Conservation (phyloP, 2,329 filamentous ascomycete genomes). For the Aspergillus uvarum region DNA sequence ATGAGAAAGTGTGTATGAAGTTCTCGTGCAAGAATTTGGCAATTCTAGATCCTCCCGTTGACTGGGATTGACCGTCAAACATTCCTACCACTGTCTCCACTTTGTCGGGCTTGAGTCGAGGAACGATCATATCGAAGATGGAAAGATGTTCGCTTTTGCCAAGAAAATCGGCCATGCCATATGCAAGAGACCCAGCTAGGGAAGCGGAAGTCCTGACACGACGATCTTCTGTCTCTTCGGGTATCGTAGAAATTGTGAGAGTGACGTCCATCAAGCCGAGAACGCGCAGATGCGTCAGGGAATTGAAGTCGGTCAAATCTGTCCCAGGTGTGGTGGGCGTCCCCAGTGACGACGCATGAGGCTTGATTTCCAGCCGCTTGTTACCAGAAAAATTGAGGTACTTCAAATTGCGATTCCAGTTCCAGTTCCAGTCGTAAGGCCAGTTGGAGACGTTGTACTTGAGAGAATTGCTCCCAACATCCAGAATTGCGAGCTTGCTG, state of each 20-base stretch:
- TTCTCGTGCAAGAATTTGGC: slow-evolving; percentile 97
- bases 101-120: slow-evolving; percentile 84
- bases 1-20: slow-evolving; percentile 79
- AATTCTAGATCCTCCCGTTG: slow-evolving; percentile 88
- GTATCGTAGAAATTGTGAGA: slow-evolving; percentile 85
- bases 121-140: slow-evolving; percentile 92
- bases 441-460: slow-evolving; percentile 99
- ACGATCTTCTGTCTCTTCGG: slow-evolving; percentile 91
- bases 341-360: slow-evolving; percentile 58
- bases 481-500: slow-evolving; percentile 84
- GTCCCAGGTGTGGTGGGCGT: slow-evolving; percentile 55
- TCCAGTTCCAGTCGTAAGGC: slow-evolving; percentile 99
- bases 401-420: slow-evolving; percentile 90
- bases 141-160: slow-evolving; percentile 93
- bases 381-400: slow-evolving; percentile 97
- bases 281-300: slow-evolving; percentile 77
- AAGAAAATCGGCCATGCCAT: slow-evolving; percentile 95
- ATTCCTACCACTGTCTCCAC: slow-evolving; percentile 89
- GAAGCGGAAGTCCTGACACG: slow-evolving; percentile 97
- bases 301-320: slow-evolving; percentile 86
- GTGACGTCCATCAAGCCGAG: slow-evolving; percentile 98
- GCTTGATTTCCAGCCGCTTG: slow-evolving; percentile 88
- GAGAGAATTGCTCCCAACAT: slow-evolving; percentile 90
- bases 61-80: slow-evolving; percentile 90
- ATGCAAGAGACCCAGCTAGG: slow-evolving; percentile 82